Conservation (phyloP, 2,329 filamentous ascomycete genomes). For the Colletotrichum siamense region DNA sequence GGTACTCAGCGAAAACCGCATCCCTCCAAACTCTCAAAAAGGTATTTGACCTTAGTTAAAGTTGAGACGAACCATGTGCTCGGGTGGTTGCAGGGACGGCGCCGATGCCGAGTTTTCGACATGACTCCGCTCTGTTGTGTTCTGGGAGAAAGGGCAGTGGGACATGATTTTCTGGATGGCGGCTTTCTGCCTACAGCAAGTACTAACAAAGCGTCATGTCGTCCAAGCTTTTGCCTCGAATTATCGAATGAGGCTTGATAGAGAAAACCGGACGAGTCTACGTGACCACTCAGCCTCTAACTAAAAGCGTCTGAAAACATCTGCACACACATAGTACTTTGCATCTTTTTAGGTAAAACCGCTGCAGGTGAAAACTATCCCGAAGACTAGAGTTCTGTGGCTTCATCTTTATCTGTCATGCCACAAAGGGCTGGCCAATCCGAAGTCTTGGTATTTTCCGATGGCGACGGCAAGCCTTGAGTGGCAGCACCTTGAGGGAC, state of each 20-base stretch:
- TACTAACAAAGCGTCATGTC: accelerated
- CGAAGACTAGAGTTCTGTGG: not conserved
- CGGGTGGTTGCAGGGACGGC: not conserved
- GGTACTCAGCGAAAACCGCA: not conserved
- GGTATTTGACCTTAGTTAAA: not conserved
- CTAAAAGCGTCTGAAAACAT: not conserved
- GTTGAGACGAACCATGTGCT: not conserved
- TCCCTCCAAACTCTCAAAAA: not conserved
- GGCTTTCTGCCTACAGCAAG: not conserved
- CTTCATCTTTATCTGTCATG: not conserved
- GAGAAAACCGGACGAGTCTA: not conserved
- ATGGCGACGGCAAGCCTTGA: not conserved
- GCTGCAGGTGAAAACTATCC: not conserved
- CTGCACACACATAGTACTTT: not conserved
- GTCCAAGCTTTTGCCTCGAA: not conserved
- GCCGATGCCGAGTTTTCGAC: not conserved
- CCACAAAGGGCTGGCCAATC: not conserved
- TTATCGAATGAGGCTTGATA: not conserved
- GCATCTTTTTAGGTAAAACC: not conserved
- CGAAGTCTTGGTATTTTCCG: not conserved
- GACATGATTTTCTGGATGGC: not conserved
- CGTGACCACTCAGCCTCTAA: not conserved
- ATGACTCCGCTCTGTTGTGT: not conserved
- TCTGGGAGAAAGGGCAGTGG: not conserved
- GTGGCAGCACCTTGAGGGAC: not conserved